Evolutionary conservation across 345 rosid species (phyloP).

Genomic region (Cardamine resedifolia): DNA sequence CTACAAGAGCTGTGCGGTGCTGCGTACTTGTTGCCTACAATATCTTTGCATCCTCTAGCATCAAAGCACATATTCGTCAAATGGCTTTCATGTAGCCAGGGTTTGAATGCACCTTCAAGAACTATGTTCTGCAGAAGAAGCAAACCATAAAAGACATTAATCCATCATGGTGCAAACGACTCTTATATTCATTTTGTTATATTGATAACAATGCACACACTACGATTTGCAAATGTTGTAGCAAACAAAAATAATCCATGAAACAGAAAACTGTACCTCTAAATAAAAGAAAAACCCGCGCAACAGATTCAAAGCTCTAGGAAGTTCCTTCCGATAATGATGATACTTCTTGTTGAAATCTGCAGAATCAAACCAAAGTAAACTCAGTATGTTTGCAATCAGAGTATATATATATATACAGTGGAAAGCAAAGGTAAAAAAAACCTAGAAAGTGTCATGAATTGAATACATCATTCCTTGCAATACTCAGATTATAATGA

Average conservation of each 20-base stretch:
- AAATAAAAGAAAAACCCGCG: constrained; percentile 82
- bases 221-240: neutral
- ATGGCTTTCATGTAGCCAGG: constrained; percentile 51
- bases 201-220: neutral
- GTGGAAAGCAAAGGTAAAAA: neutral
- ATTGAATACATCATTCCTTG: neutral
- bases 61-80: constrained; percentile 9
- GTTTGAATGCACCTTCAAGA: constrained; percentile 51
- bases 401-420: neutral
- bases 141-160: constrained; percentile 15
- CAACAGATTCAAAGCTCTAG: constrained; percentile 51
- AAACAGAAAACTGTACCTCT: constrained; percentile 47
- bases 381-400: neutral
- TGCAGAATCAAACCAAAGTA: constrained; percentile 40
- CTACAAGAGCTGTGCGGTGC: neutral
- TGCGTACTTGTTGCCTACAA: neutral
- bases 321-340: constrained; percentile 21
- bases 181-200: neutral
- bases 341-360: constrained; percentile 44
- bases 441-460: neutral
- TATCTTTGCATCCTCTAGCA: neutral
- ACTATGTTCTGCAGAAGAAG: constrained; percentile 44
- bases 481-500: neutral
- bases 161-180: neutral
- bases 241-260: neutral